Evolutionary conservation across 1,284 basidiomycete species (phyloP).

Genomic region (Limonomyces culmigenus): DNA sequence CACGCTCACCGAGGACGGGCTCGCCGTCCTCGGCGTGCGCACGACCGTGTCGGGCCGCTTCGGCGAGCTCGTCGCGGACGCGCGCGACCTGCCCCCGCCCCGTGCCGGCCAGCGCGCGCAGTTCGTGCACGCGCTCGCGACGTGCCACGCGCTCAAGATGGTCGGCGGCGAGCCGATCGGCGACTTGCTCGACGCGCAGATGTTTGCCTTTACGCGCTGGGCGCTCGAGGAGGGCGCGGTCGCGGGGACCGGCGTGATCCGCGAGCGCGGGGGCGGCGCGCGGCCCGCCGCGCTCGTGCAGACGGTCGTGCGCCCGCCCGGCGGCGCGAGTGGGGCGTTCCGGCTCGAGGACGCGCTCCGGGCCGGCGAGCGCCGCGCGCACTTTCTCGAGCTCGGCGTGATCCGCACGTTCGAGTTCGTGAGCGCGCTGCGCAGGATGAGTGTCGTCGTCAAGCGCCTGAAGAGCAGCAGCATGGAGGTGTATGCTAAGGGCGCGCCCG

Average conservation of each 20-base stretch:
- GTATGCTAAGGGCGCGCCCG: slow-evolving; percentile 97
- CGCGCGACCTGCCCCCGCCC: slow-evolving; percentile 67
- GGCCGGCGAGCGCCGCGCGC: slow-evolving; percentile 70
- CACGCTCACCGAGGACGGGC: slow-evolving; percentile 93
- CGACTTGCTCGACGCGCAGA: slow-evolving; percentile 92
- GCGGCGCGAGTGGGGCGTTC: slow-evolving; percentile 65
- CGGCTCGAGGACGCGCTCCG: slow-evolving; percentile 86
- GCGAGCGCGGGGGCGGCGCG: slow-evolving; percentile 41
- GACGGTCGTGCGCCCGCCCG: slow-evolving; percentile 89
- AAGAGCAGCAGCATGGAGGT: slow-evolving; percentile 94
- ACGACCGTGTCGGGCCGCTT: too few species aligned
- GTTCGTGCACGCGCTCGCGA: slow-evolving; percentile 85
- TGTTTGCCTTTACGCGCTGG: slow-evolving; percentile 97
- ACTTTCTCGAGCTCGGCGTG: slow-evolving; percentile 93
- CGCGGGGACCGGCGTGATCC: slow-evolving; percentile 46
- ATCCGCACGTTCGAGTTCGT: slow-evolving; percentile 96
- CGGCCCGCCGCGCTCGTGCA: slow-evolving; percentile 89
- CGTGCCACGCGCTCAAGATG: slow-evolving; percentile 91
- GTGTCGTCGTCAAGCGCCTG: slow-evolving; percentile 90
- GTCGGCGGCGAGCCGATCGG: slow-evolving; percentile 84
- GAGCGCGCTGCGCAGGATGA: slow-evolving; percentile 88
- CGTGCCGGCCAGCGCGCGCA: slow-evolving; percentile 50
- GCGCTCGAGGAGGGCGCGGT: slow-evolving; percentile 83
- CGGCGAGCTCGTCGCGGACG: slow-evolving; percentile 80
- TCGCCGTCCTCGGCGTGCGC: slow-evolving; percentile 90